phyloP scores from a whole-genome alignment of 106 monocot genomes.

The Platanthera zijinensis region DNA sequence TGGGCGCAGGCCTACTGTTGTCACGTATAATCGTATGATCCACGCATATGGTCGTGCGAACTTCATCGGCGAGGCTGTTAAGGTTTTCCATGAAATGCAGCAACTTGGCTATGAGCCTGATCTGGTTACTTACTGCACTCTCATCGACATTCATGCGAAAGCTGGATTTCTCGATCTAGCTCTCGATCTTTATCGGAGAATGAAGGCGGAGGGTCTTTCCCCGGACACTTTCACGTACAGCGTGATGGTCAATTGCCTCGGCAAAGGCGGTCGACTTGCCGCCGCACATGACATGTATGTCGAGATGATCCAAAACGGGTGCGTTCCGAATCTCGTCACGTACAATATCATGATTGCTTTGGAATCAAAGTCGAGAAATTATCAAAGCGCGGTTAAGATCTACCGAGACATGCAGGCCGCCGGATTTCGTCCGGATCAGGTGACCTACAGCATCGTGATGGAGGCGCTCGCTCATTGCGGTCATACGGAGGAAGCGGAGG shows the following conservation, averaged over 20 bases:
- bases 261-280: conserved; percentile 76
- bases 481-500: conserved; percentile 67
- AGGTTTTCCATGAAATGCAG: conserved; percentile 74
- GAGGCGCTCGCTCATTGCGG: conserved; percentile 80
- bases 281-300: conserved; percentile 72
- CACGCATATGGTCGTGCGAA: conserved; percentile 89
- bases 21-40: conserved; percentile 89
- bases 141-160: conserved; percentile 96
- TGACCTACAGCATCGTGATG: conserved; percentile 92
- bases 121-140: conserved; percentile 83
- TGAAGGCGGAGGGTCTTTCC: conserved; percentile 66
- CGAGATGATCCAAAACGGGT: conserved; percentile 85
- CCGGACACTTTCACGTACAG: conserved; percentile 98
- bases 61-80: conserved; percentile 61
- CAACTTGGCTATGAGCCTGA: conserved; percentile 64
- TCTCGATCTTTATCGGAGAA: conserved; percentile 58
- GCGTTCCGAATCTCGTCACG: conserved; percentile 83
- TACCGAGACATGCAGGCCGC: conserved; percentile 81
- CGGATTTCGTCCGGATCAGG: conserved; percentile 85
- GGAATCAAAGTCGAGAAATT: conserved; percentile 90
- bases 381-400: conserved; percentile 56
- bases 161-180: conserved; percentile 76
- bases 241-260: conserved; percentile 94
- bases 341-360: conserved; percentile 96
- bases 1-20: conserved; percentile 70